Percentiles rank a stretch among this genome's conserved stretches.
These are phyloP conservation scores for Macrolepiota dolichaula DNA, from an alignment of 768 basidiomycete genomes.

Conservation along the genomic window DNA sequence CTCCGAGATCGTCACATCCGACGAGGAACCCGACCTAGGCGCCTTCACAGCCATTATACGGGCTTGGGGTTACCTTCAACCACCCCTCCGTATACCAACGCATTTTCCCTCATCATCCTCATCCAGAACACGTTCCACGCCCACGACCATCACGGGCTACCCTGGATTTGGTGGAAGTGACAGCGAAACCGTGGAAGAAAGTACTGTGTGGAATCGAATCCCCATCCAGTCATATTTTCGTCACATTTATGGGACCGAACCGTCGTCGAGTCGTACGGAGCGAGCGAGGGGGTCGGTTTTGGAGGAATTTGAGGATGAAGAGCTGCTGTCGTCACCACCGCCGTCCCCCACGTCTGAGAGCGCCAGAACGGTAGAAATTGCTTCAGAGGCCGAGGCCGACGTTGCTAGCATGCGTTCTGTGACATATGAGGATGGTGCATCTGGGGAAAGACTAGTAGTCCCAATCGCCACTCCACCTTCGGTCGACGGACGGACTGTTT, in stretches of 20 bases:
- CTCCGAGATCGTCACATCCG: constrained; percentile 35
- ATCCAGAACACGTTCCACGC: constrained; percentile 11
- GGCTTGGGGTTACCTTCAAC: constrained; percentile 58
- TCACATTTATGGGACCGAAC: constrained; percentile 19
- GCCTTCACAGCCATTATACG: constrained; percentile 69
- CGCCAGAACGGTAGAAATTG: constrained; percentile 36
- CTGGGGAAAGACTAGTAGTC: constrained; percentile 3
- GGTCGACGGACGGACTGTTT: not conserved
- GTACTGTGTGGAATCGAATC: constrained; percentile 64
- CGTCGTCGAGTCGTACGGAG: constrained; percentile 16
- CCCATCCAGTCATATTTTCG: constrained; percentile 58
- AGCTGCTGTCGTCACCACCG: constrained; percentile 20
- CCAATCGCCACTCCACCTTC: constrained; percentile 1
- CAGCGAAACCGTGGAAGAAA: constrained; percentile 28
- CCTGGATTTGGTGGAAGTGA: constrained; percentile 13
- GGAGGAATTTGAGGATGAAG: constrained; percentile 16
- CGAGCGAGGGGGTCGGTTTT: constrained; percentile 16
- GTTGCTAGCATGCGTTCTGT: not conserved
- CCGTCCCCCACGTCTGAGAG: constrained; percentile 29
- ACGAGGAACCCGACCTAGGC: constrained; percentile 70
- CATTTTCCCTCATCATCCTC: constrained; percentile 14
- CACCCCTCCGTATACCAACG: constrained; percentile 33
- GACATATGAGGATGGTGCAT: constrained; percentile 3
- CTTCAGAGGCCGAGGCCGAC: constrained; percentile 26
- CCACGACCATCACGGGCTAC: constrained; percentile 11